Evolutionary conservation across 2,329 filamentous ascomycete species (phyloP), one percentile per base, ranked within the genome.

Genomic region (Phyllosticta paracitricarpa): DNA sequence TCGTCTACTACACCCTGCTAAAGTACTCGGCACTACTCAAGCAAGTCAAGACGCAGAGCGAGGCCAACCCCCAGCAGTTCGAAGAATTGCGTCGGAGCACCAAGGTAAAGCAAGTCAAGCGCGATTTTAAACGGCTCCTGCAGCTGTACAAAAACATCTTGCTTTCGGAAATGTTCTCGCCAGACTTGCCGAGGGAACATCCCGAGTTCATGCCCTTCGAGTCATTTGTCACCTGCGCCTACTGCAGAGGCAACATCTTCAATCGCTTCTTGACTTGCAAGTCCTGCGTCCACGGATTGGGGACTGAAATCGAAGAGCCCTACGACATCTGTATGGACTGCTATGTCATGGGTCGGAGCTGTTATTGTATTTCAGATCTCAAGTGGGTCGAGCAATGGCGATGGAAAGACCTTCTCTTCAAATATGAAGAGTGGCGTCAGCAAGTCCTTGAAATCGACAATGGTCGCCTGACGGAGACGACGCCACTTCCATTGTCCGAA

Each of bases 311-410:
- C 61, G 89, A 87, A 33, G 85, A 97, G 69, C 89, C 89, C 0
- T 99, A 97, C 71, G 94, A 99, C 72, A 82, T 99, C 24, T 99
- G 94, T 70, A 92, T 99, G 89, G 94, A 99, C 67, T 99, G 94
- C 71, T 99, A 96, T 70, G 89, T 86, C n/a, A 96, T 97, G 89
- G 94, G 94, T 24, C 85, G 94, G 58, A 96, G 92, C 54, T 99
- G 94, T 71, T 84, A 84, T 2, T 99, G 94, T 69, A 82, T 96
- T 57, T 96, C 92, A 3, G 86, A 85, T 10, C 82, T 96, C 10
- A 85, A 84, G 63, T 99, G 93, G 92, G 91, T 90, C 57, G 92
- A 99, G 71, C 94, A 97, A 71, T 97, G 92, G 82, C 78, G 83
- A 12, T 97, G 92, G 92, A 81, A 84, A 52, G 85, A 91, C 14